Evolutionary conservation across 2,329 filamentous ascomycete species (phyloP), one percentile per base, ranked within the genome.

Genomic region (Ophiostoma novo-ulmi): DNA sequence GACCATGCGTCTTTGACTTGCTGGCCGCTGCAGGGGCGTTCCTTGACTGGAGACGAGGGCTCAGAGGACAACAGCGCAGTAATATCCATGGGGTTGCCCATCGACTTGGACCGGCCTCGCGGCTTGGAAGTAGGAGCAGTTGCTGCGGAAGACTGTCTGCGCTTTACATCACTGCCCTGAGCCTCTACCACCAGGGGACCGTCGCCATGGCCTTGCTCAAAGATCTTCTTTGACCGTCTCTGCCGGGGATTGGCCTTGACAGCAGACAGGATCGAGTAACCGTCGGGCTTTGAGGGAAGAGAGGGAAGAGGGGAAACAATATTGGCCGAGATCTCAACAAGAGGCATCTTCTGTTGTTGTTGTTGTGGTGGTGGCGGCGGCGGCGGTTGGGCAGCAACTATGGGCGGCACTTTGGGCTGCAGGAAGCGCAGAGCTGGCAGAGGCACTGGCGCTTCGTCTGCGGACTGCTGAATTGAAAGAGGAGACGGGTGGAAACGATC

Each of bases 191-290:
- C 17, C 1, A 39, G 8, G 26, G 63, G 20, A 2, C 20, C 63
- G n/a, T 39, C 20, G 63, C 36, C 63, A 14, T 20, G 17, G 31
- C 61, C 61, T n/a, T 39, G 20, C 38, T 73, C 72, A 3, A 74
- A 71, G 0, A 74, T 61, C 71, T 71, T 72, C 61, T 73, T 73
- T 0, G 71, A 63, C 39, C 67, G 70, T 26, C 71, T 20, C n/a
- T 67, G 44, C 10, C 71, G 70, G 5, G 71, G 80, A 55, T 83
- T 81, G 11, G 78, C 78, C 75, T 87, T 87, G 71, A 87, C 84
- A 1, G 83, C 82, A 10, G 81, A 79, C 4, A 82, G 77, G n/a
- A 87, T 86, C 3, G 85, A 85, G 71, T 74, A 70, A 58, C n/a
- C 7, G n/a, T 39, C 58, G 17, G 14, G 14, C 17, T 41, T 39